Evolutionary conservation across 2,329 filamentous ascomycete species (phyloP), one percentile per base, ranked within the genome.

Genomic region (Epichloe hybrida): DNA sequence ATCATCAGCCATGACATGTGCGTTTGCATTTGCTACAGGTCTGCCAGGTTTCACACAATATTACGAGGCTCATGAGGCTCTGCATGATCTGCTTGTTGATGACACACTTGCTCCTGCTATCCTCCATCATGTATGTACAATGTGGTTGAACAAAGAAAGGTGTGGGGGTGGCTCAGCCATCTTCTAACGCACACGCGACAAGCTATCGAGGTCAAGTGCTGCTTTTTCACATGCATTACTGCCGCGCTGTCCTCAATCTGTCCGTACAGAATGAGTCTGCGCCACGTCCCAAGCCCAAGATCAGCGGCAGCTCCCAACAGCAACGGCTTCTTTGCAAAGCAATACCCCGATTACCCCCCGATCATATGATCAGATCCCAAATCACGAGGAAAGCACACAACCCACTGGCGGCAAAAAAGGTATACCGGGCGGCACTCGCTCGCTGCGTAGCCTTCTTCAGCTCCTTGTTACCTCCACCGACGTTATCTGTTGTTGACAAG

Each of bases 391-490:
- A 85, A 27, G 80, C 74, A 65, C 86, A 89, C 47, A 93, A 67
- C 1, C 84, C 82, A 52, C 83, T 81, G 4, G 85, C 85, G n/a
- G 82, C 84, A 64, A 86, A 59, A 59, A 91, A 91, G 0, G 88
- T 87, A 58, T 83, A 82, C 62, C 83, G 81, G 31, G 87, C 87
- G 42, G 83, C 76, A 67, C 86, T 88, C 39, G 79, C 75, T 57
- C 82, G 74, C 63, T 86, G 76, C 1, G 79, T 81, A 31, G 91
- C 93, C 62, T 84, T 82, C 70, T 93, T 93, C 49, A 98, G 73
- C 72, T 97, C 84, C 68, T 85, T 86, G 70, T 98, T 98, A 17
- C 91, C 93, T 52, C 82, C 82, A 13, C 85, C 85, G 48, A 98
- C 80, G 62, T 97, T 96, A 63, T 91, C 86, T 27, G 83, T 80